A percentile compares a stretch with the other conserved stretches of the same genome.
These are phyloP conservation scores for Aphanomyces stellatus DNA, from an alignment of 352 stramenopile genomes.

Conservation along the genomic window DNA sequence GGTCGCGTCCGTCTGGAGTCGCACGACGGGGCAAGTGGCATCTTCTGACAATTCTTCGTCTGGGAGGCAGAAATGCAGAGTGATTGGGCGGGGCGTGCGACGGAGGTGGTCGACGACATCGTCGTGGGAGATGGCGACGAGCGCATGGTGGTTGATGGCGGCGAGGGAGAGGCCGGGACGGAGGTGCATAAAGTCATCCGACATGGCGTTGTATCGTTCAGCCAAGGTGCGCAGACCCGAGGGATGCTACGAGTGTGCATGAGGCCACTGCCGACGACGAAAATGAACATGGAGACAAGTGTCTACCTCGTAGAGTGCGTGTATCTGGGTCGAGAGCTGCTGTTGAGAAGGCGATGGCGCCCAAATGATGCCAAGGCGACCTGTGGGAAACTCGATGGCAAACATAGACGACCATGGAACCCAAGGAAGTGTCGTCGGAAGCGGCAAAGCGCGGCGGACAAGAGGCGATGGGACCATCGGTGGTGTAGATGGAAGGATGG, in stretches of 20 bases:
- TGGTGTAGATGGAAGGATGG: neutral
- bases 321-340: too few species aligned
- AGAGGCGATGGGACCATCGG: neutral
- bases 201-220: neutral
- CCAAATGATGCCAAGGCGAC: neutral
- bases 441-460: neutral
- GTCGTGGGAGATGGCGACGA: neutral
- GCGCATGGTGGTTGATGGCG: neutral
- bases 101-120: neutral
- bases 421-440: neutral
- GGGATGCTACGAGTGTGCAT: neutral
- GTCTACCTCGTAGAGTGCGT: neutral
- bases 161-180: neutral
- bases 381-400: neutral
- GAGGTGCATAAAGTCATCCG: neutral
- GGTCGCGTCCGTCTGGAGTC: too few species aligned
- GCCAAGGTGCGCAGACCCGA: neutral
- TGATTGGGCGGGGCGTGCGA: neutral
- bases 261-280: neutral
- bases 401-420: neutral
- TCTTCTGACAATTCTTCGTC: too few species aligned
- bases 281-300: neutral
- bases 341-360: too few species aligned
- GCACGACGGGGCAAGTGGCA: too few species aligned
- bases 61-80: slow-evolving; percentile 1